Evolutionary conservation across 441 rosid species (phyloP).

Genomic region (Jatropha multifida): DNA sequence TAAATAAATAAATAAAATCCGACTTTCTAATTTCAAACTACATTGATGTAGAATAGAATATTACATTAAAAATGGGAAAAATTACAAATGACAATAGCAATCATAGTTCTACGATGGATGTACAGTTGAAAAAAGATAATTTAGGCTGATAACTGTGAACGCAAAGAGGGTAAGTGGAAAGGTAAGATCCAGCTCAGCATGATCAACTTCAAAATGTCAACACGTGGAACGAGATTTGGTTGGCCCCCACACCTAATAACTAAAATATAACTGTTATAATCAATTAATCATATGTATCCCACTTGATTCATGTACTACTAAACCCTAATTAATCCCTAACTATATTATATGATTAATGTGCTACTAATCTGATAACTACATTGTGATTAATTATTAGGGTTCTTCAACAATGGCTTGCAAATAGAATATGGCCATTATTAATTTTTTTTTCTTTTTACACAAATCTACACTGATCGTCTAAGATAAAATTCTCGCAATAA

Average conservation of each 20-base stretch:
- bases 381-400: background rate
- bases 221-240: conserved; percentile 21
- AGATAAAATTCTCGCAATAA: too few relatives aligned
- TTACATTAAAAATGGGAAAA: too few relatives aligned
- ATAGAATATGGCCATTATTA: too few relatives aligned
- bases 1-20: too few relatives aligned
- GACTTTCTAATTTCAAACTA: too few relatives aligned
- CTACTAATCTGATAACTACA: background rate
- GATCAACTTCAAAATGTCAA: conserved; percentile 26
- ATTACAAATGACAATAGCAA: too few relatives aligned
- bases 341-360: background rate
- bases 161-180: background rate
- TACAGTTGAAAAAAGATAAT: too few relatives aligned
- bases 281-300: background rate
- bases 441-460: too few relatives aligned
- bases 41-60: too few relatives aligned
- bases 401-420: background rate
- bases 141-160: conserved; percentile 3
- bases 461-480: too few relatives aligned
- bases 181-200: conserved; percentile 32
- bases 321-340: background rate
- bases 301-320: background rate
- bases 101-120: too few relatives aligned
- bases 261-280: conserved; percentile 5
- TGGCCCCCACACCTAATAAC: conserved; percentile 19